Evolutionary conservation across 2,329 filamentous ascomycete genomes (phyloP).

Genomic region (Clarireedia homoeocarpa): DNA sequence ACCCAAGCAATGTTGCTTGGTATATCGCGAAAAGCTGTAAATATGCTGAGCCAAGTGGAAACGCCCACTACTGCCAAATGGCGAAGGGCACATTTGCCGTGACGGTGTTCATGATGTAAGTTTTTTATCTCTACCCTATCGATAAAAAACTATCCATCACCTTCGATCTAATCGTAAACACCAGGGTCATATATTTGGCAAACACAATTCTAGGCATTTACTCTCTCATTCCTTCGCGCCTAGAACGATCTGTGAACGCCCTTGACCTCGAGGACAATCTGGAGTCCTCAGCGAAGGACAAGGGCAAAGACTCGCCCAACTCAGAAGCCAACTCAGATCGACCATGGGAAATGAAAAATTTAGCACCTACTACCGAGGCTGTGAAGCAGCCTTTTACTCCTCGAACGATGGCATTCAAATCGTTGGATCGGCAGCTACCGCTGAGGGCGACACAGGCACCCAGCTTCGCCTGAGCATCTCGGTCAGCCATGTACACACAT

Average conservation of each 20-base stretch:
- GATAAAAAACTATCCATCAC: neutral
- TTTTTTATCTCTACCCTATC: conserved; percentile 18
- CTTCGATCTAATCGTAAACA: conserved; percentile 1
- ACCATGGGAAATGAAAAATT: conserved; percentile 51
- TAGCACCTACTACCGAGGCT: conserved; percentile 32
- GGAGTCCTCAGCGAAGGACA: neutral
- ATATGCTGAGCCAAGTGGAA: conserved; percentile 46
- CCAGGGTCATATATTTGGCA: conserved; percentile 50
- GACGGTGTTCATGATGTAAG: conserved; percentile 61
- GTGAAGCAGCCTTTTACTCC: conserved; percentile 52
- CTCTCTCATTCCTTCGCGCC: conserved; percentile 37
- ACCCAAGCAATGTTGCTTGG: conserved; percentile 60
- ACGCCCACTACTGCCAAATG: conserved; percentile 54
- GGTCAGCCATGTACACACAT: neutral
- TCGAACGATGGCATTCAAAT: conserved; percentile 59
- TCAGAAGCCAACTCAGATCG: conserved; percentile 34
- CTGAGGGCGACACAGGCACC: conserved; percentile 30
- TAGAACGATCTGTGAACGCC: conserved; percentile 40
- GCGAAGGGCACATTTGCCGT: conserved; percentile 61
- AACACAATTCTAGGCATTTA: conserved; percentile 53
- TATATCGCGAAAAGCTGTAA: conserved; percentile 65
- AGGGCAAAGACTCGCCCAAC: conserved; percentile 28
- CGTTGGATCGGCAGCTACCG: conserved; percentile 50
- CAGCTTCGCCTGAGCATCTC: neutral
- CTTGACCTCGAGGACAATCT: conserved; percentile 40